phyloP scores from a whole-genome alignment of 2,329 filamentous ascomycete species.

The Talaromyces sp. region DNA sequence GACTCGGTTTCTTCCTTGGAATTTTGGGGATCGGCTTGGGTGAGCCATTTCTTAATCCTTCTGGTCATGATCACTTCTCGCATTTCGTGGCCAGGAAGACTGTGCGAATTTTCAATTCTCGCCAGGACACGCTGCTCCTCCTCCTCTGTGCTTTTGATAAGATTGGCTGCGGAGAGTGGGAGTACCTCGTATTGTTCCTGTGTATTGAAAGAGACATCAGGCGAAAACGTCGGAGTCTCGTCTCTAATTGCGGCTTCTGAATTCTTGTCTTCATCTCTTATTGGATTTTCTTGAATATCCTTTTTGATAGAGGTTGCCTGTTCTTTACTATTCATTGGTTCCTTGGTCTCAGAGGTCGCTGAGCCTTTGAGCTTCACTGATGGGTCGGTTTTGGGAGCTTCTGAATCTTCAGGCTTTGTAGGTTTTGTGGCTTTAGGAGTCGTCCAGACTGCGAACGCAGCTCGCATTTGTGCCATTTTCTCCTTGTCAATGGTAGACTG shows the following conservation, averaged over 20 bases:
- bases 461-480: not conserved
- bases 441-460: not conserved
- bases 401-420: not conserved
- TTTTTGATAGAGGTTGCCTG: too few relatives aligned
- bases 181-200: not conserved
- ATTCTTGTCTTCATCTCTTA: not conserved
- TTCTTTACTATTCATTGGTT: too few relatives aligned
- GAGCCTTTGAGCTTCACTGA: too few relatives aligned
- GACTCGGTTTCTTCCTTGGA: not conserved
- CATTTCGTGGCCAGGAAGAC: not conserved
- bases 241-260: not conserved
- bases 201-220: not conserved
- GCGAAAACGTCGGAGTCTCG: not conserved
- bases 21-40: not conserved
- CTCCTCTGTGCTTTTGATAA: not conserved
- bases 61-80: not conserved
- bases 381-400: not conserved
- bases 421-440: not conserved
- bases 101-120: not conserved
- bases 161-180: not conserved
- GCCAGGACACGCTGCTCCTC: not conserved
- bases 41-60: not conserved
- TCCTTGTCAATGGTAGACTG: not conserved
- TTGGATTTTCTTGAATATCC: too few relatives aligned
- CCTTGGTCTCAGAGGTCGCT: too few relatives aligned